These are phyloP conservation scores for Abrus pulchellus DNA, from an alignment of 306 rosid species.

Conservation along the genomic window DNA sequence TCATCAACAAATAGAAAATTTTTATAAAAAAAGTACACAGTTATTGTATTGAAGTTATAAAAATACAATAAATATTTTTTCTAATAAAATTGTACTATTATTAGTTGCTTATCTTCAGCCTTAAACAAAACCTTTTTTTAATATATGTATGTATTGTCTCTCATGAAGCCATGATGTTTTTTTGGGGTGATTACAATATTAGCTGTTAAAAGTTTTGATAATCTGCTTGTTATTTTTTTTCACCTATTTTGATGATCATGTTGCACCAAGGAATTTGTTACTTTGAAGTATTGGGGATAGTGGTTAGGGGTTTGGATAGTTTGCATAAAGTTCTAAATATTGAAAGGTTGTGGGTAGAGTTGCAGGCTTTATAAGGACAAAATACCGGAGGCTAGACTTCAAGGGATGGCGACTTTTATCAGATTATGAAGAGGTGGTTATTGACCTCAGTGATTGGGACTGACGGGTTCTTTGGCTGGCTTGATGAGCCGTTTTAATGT, in stretches of 20 bases:
- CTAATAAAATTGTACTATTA: too few relatives aligned
- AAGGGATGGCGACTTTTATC: background rate
- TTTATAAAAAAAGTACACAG: too few relatives aligned
- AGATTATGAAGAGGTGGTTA: background rate
- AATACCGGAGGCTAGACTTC: background rate
- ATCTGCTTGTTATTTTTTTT: background rate
- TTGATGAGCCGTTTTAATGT: background rate
- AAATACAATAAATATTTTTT: too few relatives aligned
- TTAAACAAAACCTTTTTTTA: background rate
- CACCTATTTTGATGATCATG: background rate
- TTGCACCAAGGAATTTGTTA: background rate
- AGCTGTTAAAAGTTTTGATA: background rate
- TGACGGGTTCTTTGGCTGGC: background rate
- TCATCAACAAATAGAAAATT: too few relatives aligned
- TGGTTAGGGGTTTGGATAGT: background rate
- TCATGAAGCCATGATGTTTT: background rate
- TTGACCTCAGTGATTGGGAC: background rate
- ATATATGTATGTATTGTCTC: background rate
- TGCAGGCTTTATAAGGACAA: slow-evolving; percentile 1
- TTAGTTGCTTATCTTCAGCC: background rate
- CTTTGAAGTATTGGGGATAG: background rate
- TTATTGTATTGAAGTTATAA: too few relatives aligned
- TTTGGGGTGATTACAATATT: background rate
- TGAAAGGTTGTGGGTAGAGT: background rate
- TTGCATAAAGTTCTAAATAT: background rate